Evolutionary conservation across 1,284 basidiomycete species (phyloP).

Genomic region (Rhodotorula mucilaginosa): DNA sequence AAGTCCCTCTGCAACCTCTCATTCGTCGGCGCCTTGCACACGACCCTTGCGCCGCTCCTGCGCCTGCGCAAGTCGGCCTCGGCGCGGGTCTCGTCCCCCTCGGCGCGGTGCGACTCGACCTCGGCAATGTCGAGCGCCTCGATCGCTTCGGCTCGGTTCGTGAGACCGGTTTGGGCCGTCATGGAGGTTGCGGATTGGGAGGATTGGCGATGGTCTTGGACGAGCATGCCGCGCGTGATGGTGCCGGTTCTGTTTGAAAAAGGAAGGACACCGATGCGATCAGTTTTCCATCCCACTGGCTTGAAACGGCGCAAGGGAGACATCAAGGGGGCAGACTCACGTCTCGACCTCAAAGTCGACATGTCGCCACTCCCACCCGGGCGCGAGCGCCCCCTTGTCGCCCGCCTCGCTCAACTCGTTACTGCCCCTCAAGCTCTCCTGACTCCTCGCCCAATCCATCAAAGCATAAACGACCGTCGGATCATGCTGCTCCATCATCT

Average conservation of each 20-base stretch:
- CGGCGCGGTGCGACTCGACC: slow-evolving; percentile 3
- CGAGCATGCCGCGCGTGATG: slow-evolving; percentile 38
- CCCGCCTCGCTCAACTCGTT: neutral
- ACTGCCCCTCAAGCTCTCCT: neutral
- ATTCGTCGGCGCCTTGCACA: slow-evolving; percentile 19
- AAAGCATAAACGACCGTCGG: slow-evolving; percentile 78
- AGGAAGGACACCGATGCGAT: no score
- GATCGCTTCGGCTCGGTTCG: slow-evolving; percentile 22
- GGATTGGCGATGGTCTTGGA: slow-evolving; percentile 24
- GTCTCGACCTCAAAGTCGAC: slow-evolving; percentile 36
- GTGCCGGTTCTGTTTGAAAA: slow-evolving; percentile 19
- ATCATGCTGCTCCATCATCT: slow-evolving; percentile 81
- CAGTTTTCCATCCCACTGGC: no score
- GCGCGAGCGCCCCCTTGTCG: slow-evolving; percentile 16
- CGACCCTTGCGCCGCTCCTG: slow-evolving; percentile 27
- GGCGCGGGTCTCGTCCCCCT: neutral
- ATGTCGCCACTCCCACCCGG: slow-evolving; percentile 27
- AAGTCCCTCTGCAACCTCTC: slow-evolving; percentile 19
- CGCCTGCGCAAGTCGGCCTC: neutral
- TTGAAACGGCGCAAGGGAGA: no score
- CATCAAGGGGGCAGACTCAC: slow-evolving; percentile 3
- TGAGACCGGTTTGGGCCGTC: slow-evolving; percentile 7
- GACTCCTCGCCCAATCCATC: slow-evolving; percentile 54
- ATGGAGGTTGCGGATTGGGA: neutral
- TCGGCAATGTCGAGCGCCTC: slow-evolving; percentile 20